These are phyloP conservation scores for Hypoxylon subgilvum DNA, from an alignment of 495 filamentous ascomycete genomes.

Conservation along the genomic window DNA sequence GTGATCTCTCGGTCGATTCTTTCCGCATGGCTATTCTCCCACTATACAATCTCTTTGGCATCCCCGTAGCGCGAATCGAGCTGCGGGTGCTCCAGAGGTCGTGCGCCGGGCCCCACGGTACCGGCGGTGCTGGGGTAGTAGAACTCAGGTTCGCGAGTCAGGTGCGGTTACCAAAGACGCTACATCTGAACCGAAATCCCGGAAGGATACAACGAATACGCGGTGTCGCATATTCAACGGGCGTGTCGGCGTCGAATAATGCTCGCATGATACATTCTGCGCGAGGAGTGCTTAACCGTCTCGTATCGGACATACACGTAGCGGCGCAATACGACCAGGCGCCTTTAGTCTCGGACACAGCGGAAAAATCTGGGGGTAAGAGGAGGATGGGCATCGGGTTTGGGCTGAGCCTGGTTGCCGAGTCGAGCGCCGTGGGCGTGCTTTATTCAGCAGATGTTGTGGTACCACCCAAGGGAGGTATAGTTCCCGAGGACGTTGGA, in stretches of 20 bases:
- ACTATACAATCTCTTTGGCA: constrained; percentile 86
- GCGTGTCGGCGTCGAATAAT: constrained; percentile 89
- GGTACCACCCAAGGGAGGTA: constrained; percentile 78
- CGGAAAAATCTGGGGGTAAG: constrained; percentile 60
- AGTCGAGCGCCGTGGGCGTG: constrained; percentile 79
- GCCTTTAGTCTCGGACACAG: constrained; percentile 66
- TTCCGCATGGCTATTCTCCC: constrained; percentile 93
- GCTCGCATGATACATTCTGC: constrained; percentile 92
- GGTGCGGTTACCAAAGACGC: constrained; percentile 87
- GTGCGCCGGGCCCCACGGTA: constrained; percentile 72
- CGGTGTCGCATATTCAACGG: constrained; percentile 90
- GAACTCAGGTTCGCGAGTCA: constrained; percentile 91
- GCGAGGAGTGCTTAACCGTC: constrained; percentile 82
- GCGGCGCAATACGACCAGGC: constrained; percentile 71
- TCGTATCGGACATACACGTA: constrained; percentile 85
- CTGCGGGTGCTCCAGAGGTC: constrained; percentile 80
- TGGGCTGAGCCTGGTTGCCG: constrained; percentile 86
- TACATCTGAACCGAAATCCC: constrained; percentile 81
- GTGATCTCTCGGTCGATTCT: constrained; percentile 88
- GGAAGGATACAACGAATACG: constrained; percentile 87
- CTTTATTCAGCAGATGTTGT: constrained; percentile 87
- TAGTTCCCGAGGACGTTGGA: constrained; percentile 88
- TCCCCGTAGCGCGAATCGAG: constrained; percentile 80
- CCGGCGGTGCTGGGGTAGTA: constrained; percentile 86
- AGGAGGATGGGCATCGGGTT: constrained; percentile 74